Evolutionary conservation across 2,329 filamentous ascomycete species (phyloP).

Genomic region (Metarhizium robertsii): DNA sequence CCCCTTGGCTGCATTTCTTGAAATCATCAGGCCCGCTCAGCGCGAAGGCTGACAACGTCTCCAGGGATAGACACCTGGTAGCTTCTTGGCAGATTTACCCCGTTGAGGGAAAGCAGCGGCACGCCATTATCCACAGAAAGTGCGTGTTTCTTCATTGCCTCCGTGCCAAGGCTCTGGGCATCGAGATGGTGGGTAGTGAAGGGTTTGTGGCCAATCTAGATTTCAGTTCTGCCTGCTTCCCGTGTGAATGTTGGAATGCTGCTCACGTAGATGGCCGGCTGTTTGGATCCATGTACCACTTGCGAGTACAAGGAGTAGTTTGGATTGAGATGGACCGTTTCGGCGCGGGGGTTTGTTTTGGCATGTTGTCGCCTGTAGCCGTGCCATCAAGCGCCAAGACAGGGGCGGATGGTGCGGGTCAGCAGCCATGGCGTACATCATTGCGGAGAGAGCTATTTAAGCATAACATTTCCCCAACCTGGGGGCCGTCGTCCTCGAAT

Average conservation of each 20-base stretch:
- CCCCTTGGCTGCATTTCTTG: too few relatives aligned
- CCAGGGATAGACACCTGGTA: conserved; percentile 4
- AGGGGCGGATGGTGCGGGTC: not conserved
- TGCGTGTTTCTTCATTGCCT: not conserved
- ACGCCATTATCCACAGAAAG: not conserved
- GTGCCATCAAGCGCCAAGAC: not conserved
- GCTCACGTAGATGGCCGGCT: not conserved
- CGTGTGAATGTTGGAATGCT: too few relatives aligned
- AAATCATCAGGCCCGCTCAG: not conserved
- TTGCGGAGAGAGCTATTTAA: not conserved
- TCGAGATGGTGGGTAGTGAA: not conserved
- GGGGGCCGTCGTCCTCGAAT: not conserved
- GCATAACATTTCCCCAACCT: not conserved
- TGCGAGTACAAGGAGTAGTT: too few relatives aligned
- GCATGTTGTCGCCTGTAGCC: not conserved
- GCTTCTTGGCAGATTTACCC: not conserved
- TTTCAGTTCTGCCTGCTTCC: too few relatives aligned
- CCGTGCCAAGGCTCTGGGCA: not conserved
- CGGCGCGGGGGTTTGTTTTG: not conserved
- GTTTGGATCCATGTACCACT: not conserved
- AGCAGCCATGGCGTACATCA: not conserved
- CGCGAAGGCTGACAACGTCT: not conserved
- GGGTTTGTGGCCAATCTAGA: not conserved
- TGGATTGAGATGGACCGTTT: too few relatives aligned
- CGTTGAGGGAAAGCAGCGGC: not conserved